Conservation (phyloP, 768 basidiomycete genomes). For the Mycena olivaceomarginata region DNA sequence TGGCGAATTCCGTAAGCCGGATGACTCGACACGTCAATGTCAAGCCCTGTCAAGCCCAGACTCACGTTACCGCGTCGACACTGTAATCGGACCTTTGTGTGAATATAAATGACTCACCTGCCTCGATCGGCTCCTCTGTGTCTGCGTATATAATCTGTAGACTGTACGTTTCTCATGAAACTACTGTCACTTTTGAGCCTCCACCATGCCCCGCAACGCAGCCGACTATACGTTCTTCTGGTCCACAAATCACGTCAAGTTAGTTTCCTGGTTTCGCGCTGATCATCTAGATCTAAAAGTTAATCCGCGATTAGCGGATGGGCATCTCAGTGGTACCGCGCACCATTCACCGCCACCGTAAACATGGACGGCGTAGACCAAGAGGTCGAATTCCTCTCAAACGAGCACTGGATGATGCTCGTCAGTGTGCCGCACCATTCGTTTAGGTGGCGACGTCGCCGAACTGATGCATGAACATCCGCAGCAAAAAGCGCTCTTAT, state of each 20-base stretch:
- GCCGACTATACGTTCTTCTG: conserved; percentile 67
- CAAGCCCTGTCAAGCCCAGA: background rate
- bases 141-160: background rate
- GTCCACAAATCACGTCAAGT: conserved; percentile 65
- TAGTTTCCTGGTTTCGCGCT: conserved; percentile 41
- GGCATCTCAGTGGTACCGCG: conserved; percentile 70
- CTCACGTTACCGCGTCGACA: background rate
- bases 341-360: conserved; percentile 64
- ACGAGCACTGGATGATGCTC: conserved; percentile 84
- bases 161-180: background rate
- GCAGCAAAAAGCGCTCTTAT: conserved; percentile 73
- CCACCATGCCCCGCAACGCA: conserved; percentile 11
- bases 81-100: background rate
- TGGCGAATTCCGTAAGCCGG: conserved; percentile 73
- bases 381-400: conserved; percentile 63
- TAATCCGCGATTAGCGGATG: conserved; percentile 58
- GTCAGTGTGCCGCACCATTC: no score
- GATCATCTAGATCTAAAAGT: background rate
- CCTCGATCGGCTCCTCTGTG: background rate
- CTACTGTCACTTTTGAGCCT: background rate
- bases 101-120: background rate
- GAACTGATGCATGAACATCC: no score
- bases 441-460: no score
- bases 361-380: conserved; percentile 54
- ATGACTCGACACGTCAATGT: no score